Evolutionary conservation across 192 early-diverging fungal genomes (phyloP).

Genomic region (Coemansia sp.): DNA sequence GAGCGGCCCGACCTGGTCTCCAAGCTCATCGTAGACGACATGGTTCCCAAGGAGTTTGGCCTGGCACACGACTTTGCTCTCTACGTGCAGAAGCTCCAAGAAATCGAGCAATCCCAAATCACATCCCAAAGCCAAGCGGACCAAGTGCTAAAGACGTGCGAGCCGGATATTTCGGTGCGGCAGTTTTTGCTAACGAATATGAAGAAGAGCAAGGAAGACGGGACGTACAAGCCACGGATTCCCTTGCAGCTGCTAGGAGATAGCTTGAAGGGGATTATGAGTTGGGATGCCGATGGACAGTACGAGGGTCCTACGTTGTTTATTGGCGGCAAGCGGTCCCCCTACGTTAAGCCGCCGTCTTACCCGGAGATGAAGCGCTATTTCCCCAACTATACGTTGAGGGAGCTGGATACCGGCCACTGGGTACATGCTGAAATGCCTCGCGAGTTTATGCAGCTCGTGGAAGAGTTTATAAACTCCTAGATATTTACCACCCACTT

Average conservation of each 20-base stretch:
- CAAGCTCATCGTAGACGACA: conserved; percentile 70
- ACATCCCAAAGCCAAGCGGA: conserved; percentile 63
- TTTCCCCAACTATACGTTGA: conserved; percentile 71
- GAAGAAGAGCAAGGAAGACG: conserved; percentile 52
- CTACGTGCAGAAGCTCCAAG: conserved; percentile 59
- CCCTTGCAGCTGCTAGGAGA: conserved; percentile 69
- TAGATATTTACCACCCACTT: no score
- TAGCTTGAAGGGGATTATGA: conserved; percentile 55
- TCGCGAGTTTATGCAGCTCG: conserved; percentile 59
- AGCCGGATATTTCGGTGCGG: conserved; percentile 58
- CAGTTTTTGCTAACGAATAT: conserved; percentile 93
- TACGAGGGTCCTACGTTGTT: conserved; percentile 74
- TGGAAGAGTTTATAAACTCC: conserved; percentile 44
- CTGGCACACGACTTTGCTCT: conserved; percentile 57
- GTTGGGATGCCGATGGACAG: conserved; percentile 48
- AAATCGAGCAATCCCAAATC: conserved; percentile 54
- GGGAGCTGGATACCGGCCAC: conserved; percentile 79
- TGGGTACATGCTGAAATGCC: conserved; percentile 86
- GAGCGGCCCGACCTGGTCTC: conserved; percentile 50
- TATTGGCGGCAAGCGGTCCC: conserved; percentile 69
- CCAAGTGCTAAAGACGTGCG: conserved; percentile 52
- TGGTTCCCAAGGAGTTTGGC: conserved; percentile 56
- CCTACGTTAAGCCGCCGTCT: conserved; percentile 61
- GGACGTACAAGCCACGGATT: conserved; percentile 63
- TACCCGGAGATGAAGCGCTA: conserved; percentile 58